phyloP scores from a whole-genome alignment of 495 filamentous ascomycete species.

The Aspergillus egyptiacus region DNA sequence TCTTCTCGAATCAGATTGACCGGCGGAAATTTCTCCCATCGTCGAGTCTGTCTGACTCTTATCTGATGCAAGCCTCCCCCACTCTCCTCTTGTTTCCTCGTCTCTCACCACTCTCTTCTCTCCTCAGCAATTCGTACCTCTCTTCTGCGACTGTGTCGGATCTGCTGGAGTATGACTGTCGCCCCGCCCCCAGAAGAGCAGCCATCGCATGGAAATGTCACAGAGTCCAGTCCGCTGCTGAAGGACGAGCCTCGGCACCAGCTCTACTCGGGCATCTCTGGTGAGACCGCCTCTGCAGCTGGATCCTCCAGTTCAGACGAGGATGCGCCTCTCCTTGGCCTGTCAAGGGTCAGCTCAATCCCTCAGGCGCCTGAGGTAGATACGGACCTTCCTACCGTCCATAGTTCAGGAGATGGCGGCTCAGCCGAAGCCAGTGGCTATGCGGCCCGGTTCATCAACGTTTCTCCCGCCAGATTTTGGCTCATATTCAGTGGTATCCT shows the following conservation, averaged over 20 bases:
- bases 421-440: slow-evolving; percentile 21
- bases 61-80: no score
- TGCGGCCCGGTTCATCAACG: slow-evolving; percentile 38
- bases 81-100: neutral
- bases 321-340: slow-evolving; percentile 18
- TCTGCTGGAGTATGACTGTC: slow-evolving; percentile 14
- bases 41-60: no score
- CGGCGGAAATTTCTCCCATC: no score
- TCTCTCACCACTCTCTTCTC: neutral
- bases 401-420: slow-evolving; percentile 6
- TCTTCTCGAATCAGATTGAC: no score
- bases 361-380: slow-evolving; percentile 30
- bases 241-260: slow-evolving; percentile 3
- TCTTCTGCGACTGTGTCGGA: no score
- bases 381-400: no score
- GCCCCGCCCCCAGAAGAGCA: neutral
- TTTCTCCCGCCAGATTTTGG: slow-evolving; percentile 45
- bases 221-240: slow-evolving; percentile 27
- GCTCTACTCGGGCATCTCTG: slow-evolving; percentile 7
- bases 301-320: slow-evolving; percentile 24
- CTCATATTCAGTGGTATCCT: slow-evolving; percentile 47
- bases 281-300: neutral
- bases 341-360: slow-evolving; percentile 27
- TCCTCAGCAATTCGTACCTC: no score
- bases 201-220: neutral